Conservation (phyloP, 192 early-diverging fungal genomes). For the Phlyctochytrium arcticum region DNA sequence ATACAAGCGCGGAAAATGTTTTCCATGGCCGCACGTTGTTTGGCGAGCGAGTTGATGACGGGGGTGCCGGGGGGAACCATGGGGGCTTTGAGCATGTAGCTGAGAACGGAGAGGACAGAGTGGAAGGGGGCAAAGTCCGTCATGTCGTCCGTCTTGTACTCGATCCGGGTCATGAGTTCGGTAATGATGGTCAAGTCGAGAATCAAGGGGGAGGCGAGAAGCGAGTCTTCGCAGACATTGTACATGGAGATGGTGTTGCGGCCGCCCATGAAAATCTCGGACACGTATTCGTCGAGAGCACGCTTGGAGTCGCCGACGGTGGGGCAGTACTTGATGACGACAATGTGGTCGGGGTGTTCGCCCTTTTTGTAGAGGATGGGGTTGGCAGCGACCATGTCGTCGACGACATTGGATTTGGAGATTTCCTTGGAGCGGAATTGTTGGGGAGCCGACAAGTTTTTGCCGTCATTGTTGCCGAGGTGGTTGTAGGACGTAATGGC, state of each 20-base stretch:
- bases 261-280: conserved; percentile 99
- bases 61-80: conserved; percentile 89
- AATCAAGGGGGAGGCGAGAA: conserved; percentile 95
- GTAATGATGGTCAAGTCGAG: conserved; percentile 92
- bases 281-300: conserved; percentile 96
- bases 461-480: conserved; percentile 99
- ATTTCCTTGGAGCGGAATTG: conserved; percentile 99
- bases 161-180: conserved; percentile 95
- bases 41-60: conserved; percentile 92
- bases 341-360: conserved; percentile 77
- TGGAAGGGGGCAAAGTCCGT: conserved; percentile 78
- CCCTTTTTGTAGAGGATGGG: conserved; percentile 79
- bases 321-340: conserved; percentile 99
- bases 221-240: conserved; percentile 99
- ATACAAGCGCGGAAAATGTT: conserved; percentile 97
- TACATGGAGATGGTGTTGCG: conserved; percentile 95
- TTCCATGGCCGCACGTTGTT: conserved; percentile 96
- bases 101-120: conserved; percentile 87
- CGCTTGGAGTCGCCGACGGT: conserved; percentile 97
- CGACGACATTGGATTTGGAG: conserved; percentile 97
- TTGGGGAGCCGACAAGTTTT: conserved; percentile 93
- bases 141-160: conserved; percentile 79
- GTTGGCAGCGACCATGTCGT: conserved; percentile 99
- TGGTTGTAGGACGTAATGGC: conserved; percentile 97
- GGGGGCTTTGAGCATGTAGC: conserved; percentile 98